Evolutionary conservation across 257 asterid species (phyloP).

Genomic region (Verbena officinalis): DNA sequence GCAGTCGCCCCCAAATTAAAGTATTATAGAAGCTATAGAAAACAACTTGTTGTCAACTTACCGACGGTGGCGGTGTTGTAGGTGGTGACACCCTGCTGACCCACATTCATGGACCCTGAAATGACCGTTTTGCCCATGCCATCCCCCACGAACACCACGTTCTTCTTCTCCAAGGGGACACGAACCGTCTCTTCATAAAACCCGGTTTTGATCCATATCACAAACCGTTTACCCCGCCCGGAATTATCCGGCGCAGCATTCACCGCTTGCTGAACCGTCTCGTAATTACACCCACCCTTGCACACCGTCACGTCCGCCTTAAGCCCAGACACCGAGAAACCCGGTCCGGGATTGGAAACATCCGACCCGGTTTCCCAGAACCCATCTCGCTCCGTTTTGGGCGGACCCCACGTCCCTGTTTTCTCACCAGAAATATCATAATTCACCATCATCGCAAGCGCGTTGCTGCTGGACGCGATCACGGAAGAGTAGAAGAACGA

Average conservation of each 20-base stretch:
- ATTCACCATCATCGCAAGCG: conserved; percentile 55
- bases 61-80: conserved; percentile 69
- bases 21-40: background rate
- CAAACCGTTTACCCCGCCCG: conserved; percentile 41
- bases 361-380: conserved; percentile 49
- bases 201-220: conserved; percentile 59
- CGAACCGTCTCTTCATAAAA: conserved; percentile 66
- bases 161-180: conserved; percentile 63
- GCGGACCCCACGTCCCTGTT: conserved; percentile 49
- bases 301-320: conserved; percentile 59
- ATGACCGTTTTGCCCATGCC: conserved; percentile 77
- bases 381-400: conserved; percentile 69
- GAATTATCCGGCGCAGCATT: conserved; percentile 48
- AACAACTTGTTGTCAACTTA: conserved; percentile 22
- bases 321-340: conserved; percentile 39
- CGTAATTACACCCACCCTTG: conserved; percentile 42
- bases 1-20: no score
- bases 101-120: conserved; percentile 61
- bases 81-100: conserved; percentile 48
- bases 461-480: conserved; percentile 45
- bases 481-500: conserved; percentile 40
- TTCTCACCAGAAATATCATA: conserved; percentile 52
- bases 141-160: conserved; percentile 69
- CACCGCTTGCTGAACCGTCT: conserved; percentile 64
- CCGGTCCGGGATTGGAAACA: conserved; percentile 31